Conservation (phyloP, 371 early-diverging fungal genomes). For the Blastocladiella emersonii region DNA sequence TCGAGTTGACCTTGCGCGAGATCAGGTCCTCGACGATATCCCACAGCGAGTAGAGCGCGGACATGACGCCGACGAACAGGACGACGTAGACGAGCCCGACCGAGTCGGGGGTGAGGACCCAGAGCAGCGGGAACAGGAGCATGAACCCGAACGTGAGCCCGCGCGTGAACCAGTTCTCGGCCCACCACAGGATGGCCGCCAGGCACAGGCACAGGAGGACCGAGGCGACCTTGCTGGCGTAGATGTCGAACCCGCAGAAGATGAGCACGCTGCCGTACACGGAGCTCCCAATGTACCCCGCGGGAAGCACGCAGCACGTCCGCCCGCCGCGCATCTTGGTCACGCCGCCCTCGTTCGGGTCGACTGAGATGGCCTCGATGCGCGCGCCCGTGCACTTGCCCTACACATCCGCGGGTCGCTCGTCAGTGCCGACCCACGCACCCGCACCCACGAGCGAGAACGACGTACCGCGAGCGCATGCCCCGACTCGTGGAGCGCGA, state of each 20-base stretch:
- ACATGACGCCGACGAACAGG: constrained; percentile 88
- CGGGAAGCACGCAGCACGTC: constrained; percentile 28
- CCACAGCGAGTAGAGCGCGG: constrained; percentile 75
- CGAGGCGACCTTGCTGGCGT: constrained; percentile 70
- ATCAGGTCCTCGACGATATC: constrained; percentile 90
- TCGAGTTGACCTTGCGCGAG: constrained; percentile 71
- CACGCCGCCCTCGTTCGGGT: constrained; percentile 86
- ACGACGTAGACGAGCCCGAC: constrained; percentile 69
- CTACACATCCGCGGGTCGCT: too few species aligned
- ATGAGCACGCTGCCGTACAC: constrained; percentile 76
- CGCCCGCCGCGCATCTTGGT: constrained; percentile 55
- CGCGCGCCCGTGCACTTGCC: constrained; percentile 75
- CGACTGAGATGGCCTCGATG: constrained; percentile 78
- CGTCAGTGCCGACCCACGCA: constrained; percentile 18
- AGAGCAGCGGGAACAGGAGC: constrained; percentile 62
- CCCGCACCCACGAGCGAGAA: constrained; percentile 19
- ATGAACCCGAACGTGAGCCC: constrained; percentile 66
- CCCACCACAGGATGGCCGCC: constrained; percentile 63
- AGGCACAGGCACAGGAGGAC: constrained; percentile 63
- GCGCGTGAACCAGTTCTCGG: constrained; percentile 74
- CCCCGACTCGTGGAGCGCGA: constrained; percentile 68
- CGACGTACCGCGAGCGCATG: constrained; percentile 66
- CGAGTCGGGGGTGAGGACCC: constrained; percentile 57
- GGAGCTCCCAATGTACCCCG: constrained; percentile 48
- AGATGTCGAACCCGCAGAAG: constrained; percentile 73